Base-by-base conservation (phyloP, 768 basidiomycete species). In the Hirschioporus abietinus region DNA sequence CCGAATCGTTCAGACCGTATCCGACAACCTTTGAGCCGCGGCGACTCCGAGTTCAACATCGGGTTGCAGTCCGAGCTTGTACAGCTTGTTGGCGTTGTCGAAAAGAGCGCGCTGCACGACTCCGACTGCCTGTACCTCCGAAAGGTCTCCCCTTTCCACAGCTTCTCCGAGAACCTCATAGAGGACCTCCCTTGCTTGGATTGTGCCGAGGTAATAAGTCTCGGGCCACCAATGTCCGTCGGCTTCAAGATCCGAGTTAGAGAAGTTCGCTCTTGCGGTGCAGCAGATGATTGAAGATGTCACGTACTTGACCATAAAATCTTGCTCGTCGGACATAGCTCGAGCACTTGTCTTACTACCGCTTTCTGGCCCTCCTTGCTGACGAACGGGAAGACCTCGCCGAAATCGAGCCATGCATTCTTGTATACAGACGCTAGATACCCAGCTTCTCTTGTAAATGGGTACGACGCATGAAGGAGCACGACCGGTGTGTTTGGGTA, bases 221-320 rank as follows among this genome's bases (percentile, higher is more conserved):
- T 92, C 92, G 2, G 91, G 92, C 86, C 89, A 92, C 84, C 87
- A 86, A 70, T 86, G 86, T 9, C 84, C 86, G 70, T 92, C 88
- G 60, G 85, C 85, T 84, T 67, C 60, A 59, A 35, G n/a, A 24
- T 61, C 20, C 3, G 23, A 61, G 23, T 61, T 3, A 10, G 15
- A n/a, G 18, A 57, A 52, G n/a, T 59, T 58, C 52, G 7, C 15
- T 4, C n/a, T n/a, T 30, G 30, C 8, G 8, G 35, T 20, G 6
- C 12, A 59, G 17, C 58, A 20, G 60, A 60, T 52, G 25, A 20
- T 25, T 64, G 15, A 35, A 35, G 65, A 58, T 10, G 30, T 8
- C 10, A 76, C 85, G 69, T 70, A 91, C 91, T 91, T 4, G 90
- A 92, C 89, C 89, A 93, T 78, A 93, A 72, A 27, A 93, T 85